Conservation (phyloP, 495 filamentous ascomycete species). For the Cudoniella acicularis region DNA sequence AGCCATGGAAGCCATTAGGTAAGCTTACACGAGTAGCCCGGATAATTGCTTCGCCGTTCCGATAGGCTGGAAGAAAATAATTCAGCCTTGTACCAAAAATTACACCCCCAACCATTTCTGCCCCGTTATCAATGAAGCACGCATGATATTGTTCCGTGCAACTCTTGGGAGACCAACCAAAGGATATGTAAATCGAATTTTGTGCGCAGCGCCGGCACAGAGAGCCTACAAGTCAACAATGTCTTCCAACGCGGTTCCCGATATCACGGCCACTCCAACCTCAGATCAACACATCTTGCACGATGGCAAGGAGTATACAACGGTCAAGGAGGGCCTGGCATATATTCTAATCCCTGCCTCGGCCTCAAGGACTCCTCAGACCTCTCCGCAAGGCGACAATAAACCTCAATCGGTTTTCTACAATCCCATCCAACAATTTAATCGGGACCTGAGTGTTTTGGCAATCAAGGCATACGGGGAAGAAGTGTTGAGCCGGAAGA, state of each 20-base stretch:
- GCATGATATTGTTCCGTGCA: background rate
- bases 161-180: background rate
- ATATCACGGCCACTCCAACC: conserved; percentile 21
- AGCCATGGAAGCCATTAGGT: no score
- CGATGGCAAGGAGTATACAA: conserved; percentile 53
- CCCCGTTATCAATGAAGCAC: no score
- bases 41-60: background rate
- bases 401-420: conserved; percentile 83
- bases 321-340: conserved; percentile 66
- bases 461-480: conserved; percentile 83
- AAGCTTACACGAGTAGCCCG: no score
- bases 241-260: conserved; percentile 9
- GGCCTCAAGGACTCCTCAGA: conserved; percentile 43
- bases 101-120: background rate
- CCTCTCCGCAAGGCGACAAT: conserved; percentile 43
- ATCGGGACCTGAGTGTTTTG: conserved; percentile 88
- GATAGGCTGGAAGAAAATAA: background rate
- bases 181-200: background rate
- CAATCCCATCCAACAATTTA: conserved; percentile 98
- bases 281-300: conserved; percentile 30
- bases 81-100: background rate
- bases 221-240: no score
- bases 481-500: conserved; percentile 52
- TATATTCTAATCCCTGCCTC: conserved; percentile 57
- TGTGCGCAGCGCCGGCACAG: no score